phyloP scores from a whole-genome alignment of 441 rosid genomes.

The Gossypium laxum region DNA sequence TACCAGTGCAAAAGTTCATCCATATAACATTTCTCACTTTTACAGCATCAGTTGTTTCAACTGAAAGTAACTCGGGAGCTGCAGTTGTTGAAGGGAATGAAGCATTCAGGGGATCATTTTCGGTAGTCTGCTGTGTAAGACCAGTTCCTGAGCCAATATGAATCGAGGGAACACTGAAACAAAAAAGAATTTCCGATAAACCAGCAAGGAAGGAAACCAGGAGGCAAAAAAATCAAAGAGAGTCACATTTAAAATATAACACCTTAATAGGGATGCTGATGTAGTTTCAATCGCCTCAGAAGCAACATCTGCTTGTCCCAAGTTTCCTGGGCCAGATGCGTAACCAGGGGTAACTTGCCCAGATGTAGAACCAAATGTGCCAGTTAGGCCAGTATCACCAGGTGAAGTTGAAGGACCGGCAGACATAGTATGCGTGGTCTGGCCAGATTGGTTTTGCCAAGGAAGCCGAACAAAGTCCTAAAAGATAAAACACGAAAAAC shows the following conservation, averaged over 20 bases:
- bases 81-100: constrained; percentile 42
- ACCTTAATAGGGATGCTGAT: constrained; percentile 58
- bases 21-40: constrained; percentile 35
- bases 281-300: constrained; percentile 53
- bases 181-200: constrained; percentile 12
- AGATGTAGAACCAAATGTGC: constrained; percentile 46
- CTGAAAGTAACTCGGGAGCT: constrained; percentile 41
- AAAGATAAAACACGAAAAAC: neutral
- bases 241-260: constrained; percentile 4
- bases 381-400: constrained; percentile 36
- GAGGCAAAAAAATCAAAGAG: neutral
- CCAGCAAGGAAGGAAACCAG: constrained; percentile 6
- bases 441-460: constrained; percentile 85
- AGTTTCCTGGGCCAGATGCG: constrained; percentile 38
- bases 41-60: constrained; percentile 40
- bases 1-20: constrained; percentile 11
- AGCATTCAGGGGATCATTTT: constrained; percentile 33
- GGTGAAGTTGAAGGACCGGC: constrained; percentile 45
- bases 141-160: constrained; percentile 44
- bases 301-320: constrained; percentile 51
- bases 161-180: constrained; percentile 43
- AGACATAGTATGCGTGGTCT: constrained; percentile 45
- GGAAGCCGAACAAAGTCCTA: constrained; percentile 60
- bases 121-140: constrained; percentile 36
- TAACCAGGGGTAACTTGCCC: constrained; percentile 46